Conservation (phyloP, 116 monocot genomes). For the Cymodocea nodosa region DNA sequence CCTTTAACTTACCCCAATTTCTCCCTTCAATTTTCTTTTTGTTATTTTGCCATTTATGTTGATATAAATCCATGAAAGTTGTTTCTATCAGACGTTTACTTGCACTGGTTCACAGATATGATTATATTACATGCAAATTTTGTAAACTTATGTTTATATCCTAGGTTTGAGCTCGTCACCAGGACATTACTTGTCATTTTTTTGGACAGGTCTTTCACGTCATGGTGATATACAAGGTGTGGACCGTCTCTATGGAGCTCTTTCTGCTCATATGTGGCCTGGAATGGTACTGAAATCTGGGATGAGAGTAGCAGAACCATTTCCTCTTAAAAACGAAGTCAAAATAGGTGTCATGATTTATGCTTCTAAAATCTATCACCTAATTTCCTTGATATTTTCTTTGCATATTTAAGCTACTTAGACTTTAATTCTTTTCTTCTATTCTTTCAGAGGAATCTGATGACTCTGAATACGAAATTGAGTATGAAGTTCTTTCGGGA, state of each 20-base stretch:
- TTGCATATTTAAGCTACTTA: background rate
- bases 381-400: background rate
- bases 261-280: constrained; percentile 98
- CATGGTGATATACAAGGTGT: constrained; percentile 94
- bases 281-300: constrained; percentile 97
- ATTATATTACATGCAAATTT: too few species aligned
- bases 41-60: too few species aligned
- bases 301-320: constrained; percentile 26
- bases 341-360: too few species aligned
- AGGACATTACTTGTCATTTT: too few species aligned
- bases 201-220: constrained; percentile 57
- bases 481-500: constrained; percentile 73
- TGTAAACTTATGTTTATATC: too few species aligned
- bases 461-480: constrained; percentile 69
- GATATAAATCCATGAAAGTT: too few species aligned
- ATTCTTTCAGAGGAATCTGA: constrained; percentile 47
- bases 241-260: constrained; percentile 67
- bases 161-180: too few species aligned
- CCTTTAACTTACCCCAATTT: too few species aligned
- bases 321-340: constrained; percentile 28
- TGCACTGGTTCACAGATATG: too few species aligned
- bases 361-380: too few species aligned
- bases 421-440: background rate
- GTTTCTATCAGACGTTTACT: too few species aligned
- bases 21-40: too few species aligned